These are phyloP conservation scores for Coemansia sp. DNA, from an alignment of 192 early-diverging fungal genomes.

Conservation along the genomic window DNA sequence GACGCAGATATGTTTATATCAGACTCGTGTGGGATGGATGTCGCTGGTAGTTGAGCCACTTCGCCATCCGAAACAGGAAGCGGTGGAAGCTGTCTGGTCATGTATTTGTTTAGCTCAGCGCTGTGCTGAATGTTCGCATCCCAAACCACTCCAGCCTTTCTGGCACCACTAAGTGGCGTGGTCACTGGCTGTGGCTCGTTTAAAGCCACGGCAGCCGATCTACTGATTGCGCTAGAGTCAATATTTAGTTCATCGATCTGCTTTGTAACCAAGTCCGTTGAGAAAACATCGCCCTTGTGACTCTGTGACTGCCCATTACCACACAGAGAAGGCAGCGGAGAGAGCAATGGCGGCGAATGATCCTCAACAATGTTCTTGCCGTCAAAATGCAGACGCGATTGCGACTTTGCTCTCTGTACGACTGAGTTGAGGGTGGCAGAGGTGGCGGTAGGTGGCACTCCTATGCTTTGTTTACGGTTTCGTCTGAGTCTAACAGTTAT, in stretches of 20 bases:
- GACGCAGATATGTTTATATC: neutral
- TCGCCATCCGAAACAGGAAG: conserved; percentile 6
- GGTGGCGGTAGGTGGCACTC: neutral
- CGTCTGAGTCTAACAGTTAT: conserved; percentile 26
- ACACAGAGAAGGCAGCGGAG: neutral
- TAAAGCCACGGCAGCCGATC: no score
- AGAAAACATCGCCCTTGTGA: no score
- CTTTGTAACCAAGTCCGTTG: no score
- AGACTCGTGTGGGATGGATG: neutral
- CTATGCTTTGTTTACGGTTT: conserved; percentile 6
- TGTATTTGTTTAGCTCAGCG: conserved; percentile 13
- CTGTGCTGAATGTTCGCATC: neutral
- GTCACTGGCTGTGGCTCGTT: neutral
- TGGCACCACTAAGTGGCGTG: neutral
- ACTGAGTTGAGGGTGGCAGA: neutral
- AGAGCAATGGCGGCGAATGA: neutral
- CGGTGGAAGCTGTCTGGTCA: conserved; percentile 21
- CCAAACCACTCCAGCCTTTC: neutral
- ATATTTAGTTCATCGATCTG: no score
- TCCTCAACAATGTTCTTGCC: neutral
- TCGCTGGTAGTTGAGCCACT: neutral
- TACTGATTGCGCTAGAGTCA: no score
- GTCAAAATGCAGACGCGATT: neutral
- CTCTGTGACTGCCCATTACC: no score
- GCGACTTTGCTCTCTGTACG: conserved; percentile 5